phyloP scores from a whole-genome alignment of 192 early-diverging fungal genomes.

The Coemansia furcata region DNA sequence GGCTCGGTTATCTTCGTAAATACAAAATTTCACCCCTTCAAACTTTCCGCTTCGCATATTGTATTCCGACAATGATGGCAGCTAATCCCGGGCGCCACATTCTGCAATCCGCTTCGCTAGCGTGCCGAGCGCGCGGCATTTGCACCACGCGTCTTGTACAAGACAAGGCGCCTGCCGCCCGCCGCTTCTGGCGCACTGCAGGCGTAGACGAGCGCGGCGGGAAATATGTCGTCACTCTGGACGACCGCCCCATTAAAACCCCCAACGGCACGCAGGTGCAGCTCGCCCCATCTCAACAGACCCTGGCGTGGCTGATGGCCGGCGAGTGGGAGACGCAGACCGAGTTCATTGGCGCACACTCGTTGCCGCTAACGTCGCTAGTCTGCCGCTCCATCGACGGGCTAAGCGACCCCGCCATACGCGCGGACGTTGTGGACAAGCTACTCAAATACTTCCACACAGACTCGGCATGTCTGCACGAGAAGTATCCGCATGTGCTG shows the following conservation, averaged over 20 bases:
- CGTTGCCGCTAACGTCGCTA: conserved; percentile 92
- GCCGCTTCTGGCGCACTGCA: conserved; percentile 45
- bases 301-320: conserved; percentile 80
- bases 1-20: no score
- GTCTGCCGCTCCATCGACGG: conserved; percentile 80
- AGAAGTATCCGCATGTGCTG: conserved; percentile 74
- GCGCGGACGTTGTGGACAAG: conserved; percentile 68
- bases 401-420: conserved; percentile 57
- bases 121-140: conserved; percentile 7
- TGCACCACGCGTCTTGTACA: conserved; percentile 6
- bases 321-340: conserved; percentile 94
- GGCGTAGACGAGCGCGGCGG: conserved; percentile 46
- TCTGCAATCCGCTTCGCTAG: background rate
- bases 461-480: conserved; percentile 84
- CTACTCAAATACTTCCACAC: conserved; percentile 83
- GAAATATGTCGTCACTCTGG: conserved; percentile 61
- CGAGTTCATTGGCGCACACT: conserved; percentile 73
- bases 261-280: conserved; percentile 70
- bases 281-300: conserved; percentile 56
- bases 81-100: conserved; percentile 2
- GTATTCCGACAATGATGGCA: background rate
- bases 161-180: conserved; percentile 38
- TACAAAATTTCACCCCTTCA: background rate
- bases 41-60: background rate
- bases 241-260: conserved; percentile 79